These are phyloP conservation scores for Termitomyces sp. DNA, from an alignment of 768 basidiomycete species.

Conservation along the genomic window DNA sequence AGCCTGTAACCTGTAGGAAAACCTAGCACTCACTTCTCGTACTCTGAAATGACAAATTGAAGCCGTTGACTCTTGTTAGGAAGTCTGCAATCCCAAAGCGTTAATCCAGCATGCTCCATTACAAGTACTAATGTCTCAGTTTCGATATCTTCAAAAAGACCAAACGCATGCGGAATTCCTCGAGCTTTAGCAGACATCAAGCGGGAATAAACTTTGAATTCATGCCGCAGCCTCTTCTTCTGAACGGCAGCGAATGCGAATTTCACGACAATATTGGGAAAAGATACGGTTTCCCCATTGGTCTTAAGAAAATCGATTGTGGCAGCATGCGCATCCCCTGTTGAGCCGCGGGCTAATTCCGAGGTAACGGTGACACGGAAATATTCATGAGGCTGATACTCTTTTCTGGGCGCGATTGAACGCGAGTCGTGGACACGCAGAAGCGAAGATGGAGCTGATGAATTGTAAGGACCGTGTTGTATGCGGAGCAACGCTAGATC, in stretches of 20 bases:
- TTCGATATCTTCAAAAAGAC: slow-evolving; percentile 5
- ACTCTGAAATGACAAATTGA: background rate
- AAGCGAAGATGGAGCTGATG: slow-evolving; percentile 10
- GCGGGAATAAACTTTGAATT: slow-evolving; percentile 10
- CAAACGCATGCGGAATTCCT: background rate
- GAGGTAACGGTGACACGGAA: background rate
- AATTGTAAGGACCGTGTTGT: slow-evolving; percentile 3
- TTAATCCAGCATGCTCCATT: slow-evolving; percentile 4
- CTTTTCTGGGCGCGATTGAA: background rate
- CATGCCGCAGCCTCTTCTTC: slow-evolving; percentile 1
- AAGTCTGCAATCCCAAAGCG: background rate
- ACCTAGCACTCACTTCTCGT: background rate
- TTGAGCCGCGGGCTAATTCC: background rate
- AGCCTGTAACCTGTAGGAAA: background rate
- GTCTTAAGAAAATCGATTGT: background rate
- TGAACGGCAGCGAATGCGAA: slow-evolving; percentile 7
- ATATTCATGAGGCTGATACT: background rate
- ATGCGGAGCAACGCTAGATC: slow-evolving; percentile 1
- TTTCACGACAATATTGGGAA: slow-evolving; percentile 8
- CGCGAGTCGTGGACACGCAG: background rate
- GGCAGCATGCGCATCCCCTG: background rate
- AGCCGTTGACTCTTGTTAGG: background rate
- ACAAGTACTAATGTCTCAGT: background rate
- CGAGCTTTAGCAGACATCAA: background rate
- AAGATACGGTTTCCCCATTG: background rate